Evolutionary conservation across 768 basidiomycete genomes (phyloP).

Genomic region (Termitomyces titanicus): DNA sequence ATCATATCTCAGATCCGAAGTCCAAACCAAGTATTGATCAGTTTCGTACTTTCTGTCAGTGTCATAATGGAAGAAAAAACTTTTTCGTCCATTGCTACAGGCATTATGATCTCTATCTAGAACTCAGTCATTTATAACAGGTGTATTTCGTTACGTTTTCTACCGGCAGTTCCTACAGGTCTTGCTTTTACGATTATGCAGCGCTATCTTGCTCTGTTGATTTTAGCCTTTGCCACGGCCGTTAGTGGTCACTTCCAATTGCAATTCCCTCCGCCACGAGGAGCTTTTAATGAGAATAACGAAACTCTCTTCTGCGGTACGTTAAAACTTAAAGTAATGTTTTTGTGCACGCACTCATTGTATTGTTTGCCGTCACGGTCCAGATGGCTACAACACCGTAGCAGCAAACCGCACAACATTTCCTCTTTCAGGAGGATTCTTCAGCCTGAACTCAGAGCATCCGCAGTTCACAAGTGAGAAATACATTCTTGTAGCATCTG

Average conservation of each 20-base stretch:
- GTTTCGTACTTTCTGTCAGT: too few species aligned
- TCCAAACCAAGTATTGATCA: too few species aligned
- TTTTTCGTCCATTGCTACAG: constrained; percentile 18
- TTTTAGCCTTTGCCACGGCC: constrained; percentile 36
- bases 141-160: background rate
- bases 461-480: constrained; percentile 52
- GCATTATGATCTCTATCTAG: background rate
- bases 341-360: background rate
- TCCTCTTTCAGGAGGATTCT: constrained; percentile 60
- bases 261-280: constrained; percentile 71
- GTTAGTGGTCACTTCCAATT: constrained; percentile 78
- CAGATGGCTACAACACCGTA: constrained; percentile 61
- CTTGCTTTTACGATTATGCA: constrained; percentile 5
- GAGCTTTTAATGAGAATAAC: constrained; percentile 55
- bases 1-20: background rate
- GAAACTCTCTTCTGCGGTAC: constrained; percentile 69
- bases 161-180: background rate
- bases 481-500: constrained; percentile 4
- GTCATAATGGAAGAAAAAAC: constrained; percentile 19
- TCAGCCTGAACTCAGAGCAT: constrained; percentile 66
- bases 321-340: constrained; percentile 14
- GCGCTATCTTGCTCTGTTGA: constrained; percentile 20
- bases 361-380: too few species aligned
- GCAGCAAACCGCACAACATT: constrained; percentile 61
- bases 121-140: background rate